Evolutionary conservation across 2,329 filamentous ascomycete genomes (phyloP).

Genomic region (Tolypocladium sp.): DNA sequence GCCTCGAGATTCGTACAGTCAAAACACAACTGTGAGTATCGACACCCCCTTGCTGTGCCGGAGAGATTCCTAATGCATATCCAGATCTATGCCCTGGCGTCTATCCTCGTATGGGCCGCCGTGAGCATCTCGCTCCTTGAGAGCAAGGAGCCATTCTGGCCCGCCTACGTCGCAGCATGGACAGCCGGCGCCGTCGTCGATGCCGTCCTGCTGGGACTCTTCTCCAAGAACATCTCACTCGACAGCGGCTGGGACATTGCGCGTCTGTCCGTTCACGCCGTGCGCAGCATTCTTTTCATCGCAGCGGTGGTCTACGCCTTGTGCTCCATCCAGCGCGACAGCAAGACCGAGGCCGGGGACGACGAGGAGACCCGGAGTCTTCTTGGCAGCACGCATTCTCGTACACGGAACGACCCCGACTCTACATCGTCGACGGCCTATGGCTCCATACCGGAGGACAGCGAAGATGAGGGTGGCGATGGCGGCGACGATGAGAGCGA

Average conservation of each 20-base stretch:
- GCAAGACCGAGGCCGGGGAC: background rate
- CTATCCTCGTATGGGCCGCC: slow-evolving; percentile 3
- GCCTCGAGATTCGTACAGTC: background rate
- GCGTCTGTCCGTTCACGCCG: background rate
- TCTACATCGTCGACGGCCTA: slow-evolving; percentile 1
- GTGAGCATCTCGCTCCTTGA: slow-evolving; percentile 5
- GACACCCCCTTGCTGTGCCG: background rate
- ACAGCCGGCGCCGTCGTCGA: slow-evolving; percentile 2
- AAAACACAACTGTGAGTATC: background rate
- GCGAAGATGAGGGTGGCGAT: slow-evolving; percentile 1
- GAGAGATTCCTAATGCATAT: background rate
- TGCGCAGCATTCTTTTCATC: background rate
- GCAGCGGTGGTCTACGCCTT: background rate
- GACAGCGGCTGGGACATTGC: background rate
- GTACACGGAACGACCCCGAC: background rate
- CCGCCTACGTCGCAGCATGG: slow-evolving; percentile 5
- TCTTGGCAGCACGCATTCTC: background rate
- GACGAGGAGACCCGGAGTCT: slow-evolving; percentile 3
- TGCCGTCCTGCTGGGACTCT: background rate
- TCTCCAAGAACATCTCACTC: background rate
- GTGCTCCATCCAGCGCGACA: background rate
- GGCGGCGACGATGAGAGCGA: slow-evolving; percentile 9
- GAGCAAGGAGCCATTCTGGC: slow-evolving; percentile 4
- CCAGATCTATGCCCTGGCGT: slow-evolving; percentile 2
- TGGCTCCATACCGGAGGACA: slow-evolving; percentile 2